phyloP scores from a whole-genome alignment of 1,139 yeast species.

The Pneumocystis oryctolagi region DNA sequence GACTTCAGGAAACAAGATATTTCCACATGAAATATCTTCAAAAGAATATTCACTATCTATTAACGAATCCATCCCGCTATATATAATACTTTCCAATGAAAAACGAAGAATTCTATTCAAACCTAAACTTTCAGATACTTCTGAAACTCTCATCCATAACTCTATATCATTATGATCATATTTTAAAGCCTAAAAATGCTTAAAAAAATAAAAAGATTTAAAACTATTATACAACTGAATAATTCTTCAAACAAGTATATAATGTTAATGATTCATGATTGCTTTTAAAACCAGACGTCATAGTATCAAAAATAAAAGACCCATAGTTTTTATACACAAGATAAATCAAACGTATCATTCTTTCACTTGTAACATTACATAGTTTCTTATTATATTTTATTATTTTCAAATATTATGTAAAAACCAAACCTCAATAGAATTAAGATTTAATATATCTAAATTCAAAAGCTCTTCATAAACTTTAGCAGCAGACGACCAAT shows the following conservation, averaged over 20 bases:
- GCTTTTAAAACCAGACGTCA: not conserved
- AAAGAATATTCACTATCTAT: conserved; percentile 1
- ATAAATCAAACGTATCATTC: conserved; percentile 57
- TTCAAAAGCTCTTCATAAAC: conserved; percentile 50
- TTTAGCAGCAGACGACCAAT: conserved; percentile 36
- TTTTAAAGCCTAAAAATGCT: conserved; percentile 19
- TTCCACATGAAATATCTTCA: not conserved
- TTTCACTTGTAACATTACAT: conserved; percentile 38
- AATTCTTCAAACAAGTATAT: conserved; percentile 17
- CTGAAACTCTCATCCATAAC: conserved; percentile 16
- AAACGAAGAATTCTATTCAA: conserved; percentile 10
- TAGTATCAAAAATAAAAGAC: conserved; percentile 39
- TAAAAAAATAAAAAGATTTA: not conserved
- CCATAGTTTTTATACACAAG: conserved; percentile 74
- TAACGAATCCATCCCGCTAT: conserved; percentile 1
- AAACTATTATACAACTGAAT: conserved; percentile 16
- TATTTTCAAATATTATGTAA: not conserved
- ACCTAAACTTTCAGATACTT: conserved; percentile 10
- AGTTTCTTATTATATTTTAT: conserved; percentile 16
- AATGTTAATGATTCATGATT: conserved; percentile 11
- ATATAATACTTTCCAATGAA: conserved; percentile 11
- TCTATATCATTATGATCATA: conserved; percentile 24
- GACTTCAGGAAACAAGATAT: conserved; percentile 23
- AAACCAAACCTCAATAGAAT: conserved; percentile 17
- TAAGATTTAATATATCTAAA: conserved; percentile 43